Percentiles rank a stretch among this genome's conserved stretches.
Evolutionary conservation across 2,329 filamentous ascomycete species (phyloP).

Genomic region (Fusarium temperatum): DNA sequence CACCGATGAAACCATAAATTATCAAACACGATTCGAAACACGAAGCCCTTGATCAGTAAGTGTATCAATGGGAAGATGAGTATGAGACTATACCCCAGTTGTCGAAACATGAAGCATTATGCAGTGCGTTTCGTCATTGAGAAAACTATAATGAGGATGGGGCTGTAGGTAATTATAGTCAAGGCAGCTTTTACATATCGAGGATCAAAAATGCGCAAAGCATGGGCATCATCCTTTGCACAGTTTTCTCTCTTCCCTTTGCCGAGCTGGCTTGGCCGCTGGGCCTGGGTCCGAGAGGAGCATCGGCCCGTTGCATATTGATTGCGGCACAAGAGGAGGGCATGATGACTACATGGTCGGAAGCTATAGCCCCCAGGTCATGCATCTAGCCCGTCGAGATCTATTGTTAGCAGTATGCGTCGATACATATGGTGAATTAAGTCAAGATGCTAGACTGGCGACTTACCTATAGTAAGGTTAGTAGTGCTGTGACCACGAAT

Average conservation of each 20-base stretch:
- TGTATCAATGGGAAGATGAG: neutral
- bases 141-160: neutral
- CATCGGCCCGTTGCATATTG: constrained; percentile 37
- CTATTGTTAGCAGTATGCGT: neutral
- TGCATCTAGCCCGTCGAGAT: neutral
- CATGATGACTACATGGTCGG: neutral
- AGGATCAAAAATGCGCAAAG: neutral
- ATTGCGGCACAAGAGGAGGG: neutral
- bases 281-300: constrained; percentile 15
- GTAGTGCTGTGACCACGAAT: neutral
- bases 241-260: neutral
- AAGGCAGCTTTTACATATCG: neutral
- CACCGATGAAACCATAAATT: neutral
- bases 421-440: neutral
- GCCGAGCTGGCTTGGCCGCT: neutral
- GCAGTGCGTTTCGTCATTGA: constrained; percentile 19
- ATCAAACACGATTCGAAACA: neutral
- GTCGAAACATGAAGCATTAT: constrained; percentile 31
- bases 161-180: constrained; percentile 4
- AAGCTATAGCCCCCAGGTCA: neutral
- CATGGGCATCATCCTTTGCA: neutral
- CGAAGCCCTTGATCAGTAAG: neutral
- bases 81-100: constrained; percentile 7
- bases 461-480: neutral
- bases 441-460: neutral